These are phyloP conservation scores for Phytomonas sp. DNA, from an alignment of 208 protist genomes.

Conservation along the genomic window DNA sequence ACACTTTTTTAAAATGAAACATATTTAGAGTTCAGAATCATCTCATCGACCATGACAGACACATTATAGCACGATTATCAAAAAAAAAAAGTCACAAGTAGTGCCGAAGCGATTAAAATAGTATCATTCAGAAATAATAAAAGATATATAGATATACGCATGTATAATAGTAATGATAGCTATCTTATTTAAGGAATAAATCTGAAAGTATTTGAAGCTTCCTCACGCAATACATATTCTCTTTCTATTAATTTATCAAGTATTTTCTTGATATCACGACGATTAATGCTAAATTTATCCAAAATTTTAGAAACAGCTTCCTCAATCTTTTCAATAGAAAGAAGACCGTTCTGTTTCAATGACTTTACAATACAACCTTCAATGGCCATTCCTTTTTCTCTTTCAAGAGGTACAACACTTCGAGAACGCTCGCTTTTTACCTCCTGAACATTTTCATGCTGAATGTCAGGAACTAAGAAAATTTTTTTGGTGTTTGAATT, in stretches of 20 bases:
- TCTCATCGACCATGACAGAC: not conserved
- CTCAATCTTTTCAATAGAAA: constrained; percentile 17
- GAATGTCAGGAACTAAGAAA: constrained; percentile 4
- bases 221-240: constrained; percentile 34
- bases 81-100: not conserved
- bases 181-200: constrained; percentile 26
- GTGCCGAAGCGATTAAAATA: not conserved
- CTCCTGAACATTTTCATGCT: constrained; percentile 1
- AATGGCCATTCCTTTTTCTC: not conserved
- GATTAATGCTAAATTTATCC: constrained; percentile 10
- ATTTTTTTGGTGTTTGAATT: not conserved
- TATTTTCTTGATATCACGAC: constrained; percentile 34
- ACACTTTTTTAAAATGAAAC: not conserved
- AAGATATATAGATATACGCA: constrained; percentile 12
- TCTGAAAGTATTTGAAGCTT: constrained; percentile 8
- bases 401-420: not conserved
- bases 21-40: constrained; percentile 3
- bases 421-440: not conserved
- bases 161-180: not conserved
- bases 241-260: constrained; percentile 62
- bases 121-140: constrained; percentile 2
- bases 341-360: constrained; percentile 26
- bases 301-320: constrained; percentile 10
- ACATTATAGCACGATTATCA: not conserved
- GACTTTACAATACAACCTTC: constrained; percentile 11